Percentiles rank a stretch among this genome's conserved stretches.
These are phyloP conservation scores for Musa balbisiana DNA, from an alignment of 202 grass and related monocot species.

Conservation along the genomic window DNA sequence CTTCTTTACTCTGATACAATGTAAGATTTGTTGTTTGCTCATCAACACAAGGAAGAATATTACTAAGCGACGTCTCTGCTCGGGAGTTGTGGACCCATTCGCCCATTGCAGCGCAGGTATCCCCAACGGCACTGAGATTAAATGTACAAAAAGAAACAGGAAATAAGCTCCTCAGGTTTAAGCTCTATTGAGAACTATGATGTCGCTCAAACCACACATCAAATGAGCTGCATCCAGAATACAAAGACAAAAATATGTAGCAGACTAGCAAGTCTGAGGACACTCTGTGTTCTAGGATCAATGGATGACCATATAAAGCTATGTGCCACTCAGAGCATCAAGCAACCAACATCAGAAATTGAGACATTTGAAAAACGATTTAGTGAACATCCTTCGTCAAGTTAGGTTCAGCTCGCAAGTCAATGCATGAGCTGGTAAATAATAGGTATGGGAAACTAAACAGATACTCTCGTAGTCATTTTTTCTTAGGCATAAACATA, in stretches of 20 bases:
- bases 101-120: constrained; percentile 85
- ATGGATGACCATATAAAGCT: background rate
- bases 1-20: constrained; percentile 80
- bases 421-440: too few relatives aligned
- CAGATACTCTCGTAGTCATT: too few relatives aligned
- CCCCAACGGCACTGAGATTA: constrained; percentile 50
- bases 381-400: too few relatives aligned
- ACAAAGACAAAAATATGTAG: background rate
- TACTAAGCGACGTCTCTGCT: constrained; percentile 79
- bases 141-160: background rate
- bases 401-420: too few relatives aligned
- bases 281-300: background rate
- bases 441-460: too few relatives aligned
- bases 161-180: background rate
- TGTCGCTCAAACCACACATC: too few relatives aligned
- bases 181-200: background rate
- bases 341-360: background rate
- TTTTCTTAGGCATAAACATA: too few relatives aligned
- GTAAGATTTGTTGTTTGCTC: constrained; percentile 69
- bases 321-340: background rate
- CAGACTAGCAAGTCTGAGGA: background rate
- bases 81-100: constrained; percentile 77
- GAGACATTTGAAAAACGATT: too few relatives aligned
- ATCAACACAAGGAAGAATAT: constrained; percentile 81
- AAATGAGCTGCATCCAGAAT: background rate